Evolutionary conservation across 192 early-diverging fungal species (phyloP), one percentile per base, ranked within the genome.

Genomic region (Coemansia sp.): DNA sequence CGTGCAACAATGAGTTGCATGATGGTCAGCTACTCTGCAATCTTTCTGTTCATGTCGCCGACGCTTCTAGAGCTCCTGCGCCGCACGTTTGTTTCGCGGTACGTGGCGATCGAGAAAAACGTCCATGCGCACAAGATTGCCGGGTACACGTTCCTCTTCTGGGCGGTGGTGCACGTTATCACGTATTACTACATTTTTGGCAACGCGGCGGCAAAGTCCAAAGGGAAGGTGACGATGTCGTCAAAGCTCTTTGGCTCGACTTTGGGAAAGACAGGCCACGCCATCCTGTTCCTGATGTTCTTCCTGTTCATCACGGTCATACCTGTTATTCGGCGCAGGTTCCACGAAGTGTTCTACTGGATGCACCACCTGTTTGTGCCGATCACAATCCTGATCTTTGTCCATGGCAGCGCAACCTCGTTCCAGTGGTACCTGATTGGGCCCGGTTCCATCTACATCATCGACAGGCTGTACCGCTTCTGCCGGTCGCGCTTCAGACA

Each of bases 311-410:
- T 66, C 61, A 64, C 81, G 33, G 76, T 75, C 38, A 33, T 78
- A 3, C 81, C 85, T 12, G 64, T 59, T 2, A 66, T 86, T 48
- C 69, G 85, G 9, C 66, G 78, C 14, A 51, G 45, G 63, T 62
- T 75, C 43, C 51, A 76, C 66, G 93, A 95, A 81, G 84, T 89
- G 60, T 95, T 95, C 74, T 95, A 92, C 89, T 91, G 89, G 85
- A 89, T 90, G 58, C 93, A 95, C 83, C 92, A 94, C 69, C 84
- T 95, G 54, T 95, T 95, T 78, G 86, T 94, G 70, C 80, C 91
- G 18, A 90, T 90, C 73, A 88, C 92, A 28, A 76, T 88, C 22
- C 83, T 86, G 41, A 72, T 89, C 22, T 86, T 93, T 72, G 82
- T 90, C 75, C 94, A 94, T 71, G 93, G 90, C 59, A 79, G 86